A percentile compares a stretch with the other conserved stretches of the same genome.
Evolutionary conservation across 2,329 filamentous ascomycete species (phyloP).

Genomic region (Albophoma yamanashiensis): DNA sequence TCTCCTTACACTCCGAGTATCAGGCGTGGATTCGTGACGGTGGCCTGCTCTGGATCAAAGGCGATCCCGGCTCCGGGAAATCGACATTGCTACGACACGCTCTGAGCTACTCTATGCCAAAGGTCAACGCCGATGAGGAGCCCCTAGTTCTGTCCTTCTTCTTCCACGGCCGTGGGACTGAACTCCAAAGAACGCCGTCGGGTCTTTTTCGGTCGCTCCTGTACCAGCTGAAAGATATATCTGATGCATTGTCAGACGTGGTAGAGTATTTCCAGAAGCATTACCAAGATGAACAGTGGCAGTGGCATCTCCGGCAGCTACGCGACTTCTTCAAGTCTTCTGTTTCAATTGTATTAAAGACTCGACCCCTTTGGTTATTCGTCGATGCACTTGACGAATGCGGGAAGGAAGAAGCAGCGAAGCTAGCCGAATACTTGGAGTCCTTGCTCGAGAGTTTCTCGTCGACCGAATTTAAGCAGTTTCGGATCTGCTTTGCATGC

Average conservation of each 20-base stretch:
- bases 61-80: constrained; percentile 29
- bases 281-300: constrained; percentile 9
- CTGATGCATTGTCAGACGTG: constrained; percentile 10
- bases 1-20: constrained; percentile 13
- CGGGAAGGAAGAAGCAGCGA: constrained; percentile 12
- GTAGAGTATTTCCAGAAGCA: constrained; percentile 6
- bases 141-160: constrained; percentile 15
- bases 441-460: constrained; percentile 1
- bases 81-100: constrained; percentile 25
- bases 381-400: constrained; percentile 25
- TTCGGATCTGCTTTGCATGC: constrained; percentile 20
- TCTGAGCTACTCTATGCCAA: constrained; percentile 8
- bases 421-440: constrained; percentile 10
- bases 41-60: constrained; percentile 25
- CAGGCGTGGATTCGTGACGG: constrained; percentile 10
- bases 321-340: constrained; percentile 7
- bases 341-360: constrained; percentile 9
- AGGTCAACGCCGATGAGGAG: no score
- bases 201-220: constrained; percentile 25
- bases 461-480: neutral
- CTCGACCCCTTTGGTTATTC: constrained; percentile 14
- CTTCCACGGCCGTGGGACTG: constrained; percentile 21
- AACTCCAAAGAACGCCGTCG: constrained; percentile 18
- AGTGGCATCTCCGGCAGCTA: constrained; percentile 16
- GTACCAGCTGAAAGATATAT: constrained; percentile 12